Base-by-base conservation (phyloP, 2,329 filamentous ascomycete genomes). In the Pseudogymnoascus sp. region DNA sequence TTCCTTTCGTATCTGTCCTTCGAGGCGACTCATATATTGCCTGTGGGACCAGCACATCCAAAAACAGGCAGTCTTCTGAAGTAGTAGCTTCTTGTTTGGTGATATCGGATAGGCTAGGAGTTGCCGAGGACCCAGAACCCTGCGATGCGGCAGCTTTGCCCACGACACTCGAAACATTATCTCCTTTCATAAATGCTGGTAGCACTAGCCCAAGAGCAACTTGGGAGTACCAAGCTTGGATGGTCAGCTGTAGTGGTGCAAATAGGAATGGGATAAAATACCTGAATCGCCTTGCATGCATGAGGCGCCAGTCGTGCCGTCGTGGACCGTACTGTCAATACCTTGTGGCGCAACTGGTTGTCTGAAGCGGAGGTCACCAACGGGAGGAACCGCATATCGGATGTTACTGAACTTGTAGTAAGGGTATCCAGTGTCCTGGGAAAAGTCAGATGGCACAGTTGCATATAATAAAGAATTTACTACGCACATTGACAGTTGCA, bases 11-110 rank as follows among this genome's bases (percentile, higher is more conserved):
- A 1, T 50, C 44, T 16, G 23, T 50, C 7, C 44, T 16, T 2
- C 44, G 23, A 28, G 44, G 14, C 14, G 35, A 60, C 59, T 74
- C 69, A 53, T 76, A 73, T 11, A 79, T 70, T 8, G 69, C 64
- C 60, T 76, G 69, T 4, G 80, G 78, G 3, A 77, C 76, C 63
- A 76, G 73, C 3, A 82, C 75, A 65, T 81, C 80, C 8, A 82
- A 68, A 65, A 79, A 80, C 10, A 78, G 7, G 14, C 44, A 50
- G 11, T 31, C 23, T 21, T 50, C 23, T 4, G 44, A 50, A 10
- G 23, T 28, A 28, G 44, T 50, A 28, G 23, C 12, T 2, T 50
- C 44, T 28, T 50, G 44, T 16, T 28, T 28, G 23, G 23, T 23
- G 7, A 50, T 31, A 31, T 50, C 44, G 4, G 23, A 16, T 16